phyloP scores from a whole-genome alignment of 2,329 filamentous ascomycete species.

The Fusarium virguliforme region DNA sequence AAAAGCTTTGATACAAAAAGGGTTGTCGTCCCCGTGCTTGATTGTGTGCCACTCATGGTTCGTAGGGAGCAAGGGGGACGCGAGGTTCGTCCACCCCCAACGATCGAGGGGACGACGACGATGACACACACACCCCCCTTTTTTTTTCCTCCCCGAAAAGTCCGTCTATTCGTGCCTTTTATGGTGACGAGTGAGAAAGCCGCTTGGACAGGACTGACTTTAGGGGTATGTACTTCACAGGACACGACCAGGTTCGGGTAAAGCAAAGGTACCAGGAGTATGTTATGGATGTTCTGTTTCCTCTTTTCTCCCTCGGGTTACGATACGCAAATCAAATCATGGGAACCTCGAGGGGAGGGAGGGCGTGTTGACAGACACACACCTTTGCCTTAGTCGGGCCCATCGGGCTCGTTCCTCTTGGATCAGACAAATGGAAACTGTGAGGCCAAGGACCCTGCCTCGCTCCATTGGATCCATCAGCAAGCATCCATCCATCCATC shows the following conservation, averaged over 20 bases:
- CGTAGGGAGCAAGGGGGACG: slow-evolving; percentile 38
- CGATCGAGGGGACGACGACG: too few relatives aligned
- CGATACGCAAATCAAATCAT: slow-evolving; percentile 10
- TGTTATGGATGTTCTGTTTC: slow-evolving; percentile 25
- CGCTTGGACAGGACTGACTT: slow-evolving; percentile 43
- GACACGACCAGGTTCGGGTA: slow-evolving; percentile 8
- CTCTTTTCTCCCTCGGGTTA: slow-evolving; percentile 34
- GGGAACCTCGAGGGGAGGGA: not conserved
- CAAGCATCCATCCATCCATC: slow-evolving; percentile 19
- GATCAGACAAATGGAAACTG: slow-evolving; percentile 5
- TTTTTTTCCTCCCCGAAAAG: slow-evolving; percentile 28
- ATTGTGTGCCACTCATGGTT: slow-evolving; percentile 46
- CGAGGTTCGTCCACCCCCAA: slow-evolving; percentile 16
- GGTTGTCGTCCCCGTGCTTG: slow-evolving; percentile 35
- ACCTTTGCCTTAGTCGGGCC: too few relatives aligned
- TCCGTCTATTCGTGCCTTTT: slow-evolving; percentile 6
- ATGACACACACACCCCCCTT: slow-evolving; percentile 28
- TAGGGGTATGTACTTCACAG: slow-evolving; percentile 28
- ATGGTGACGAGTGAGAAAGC: slow-evolving; percentile 30
- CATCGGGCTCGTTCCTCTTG: slow-evolving; percentile 7
- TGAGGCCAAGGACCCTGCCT: slow-evolving; percentile 1
- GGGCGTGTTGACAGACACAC: not conserved
- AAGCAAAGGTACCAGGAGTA: not conserved
- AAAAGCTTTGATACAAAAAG: slow-evolving; percentile 39
- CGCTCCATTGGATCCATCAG: not conserved